Evolutionary conservation across 768 basidiomycete species (phyloP).

Genomic region (Lactarius deliciosus): DNA sequence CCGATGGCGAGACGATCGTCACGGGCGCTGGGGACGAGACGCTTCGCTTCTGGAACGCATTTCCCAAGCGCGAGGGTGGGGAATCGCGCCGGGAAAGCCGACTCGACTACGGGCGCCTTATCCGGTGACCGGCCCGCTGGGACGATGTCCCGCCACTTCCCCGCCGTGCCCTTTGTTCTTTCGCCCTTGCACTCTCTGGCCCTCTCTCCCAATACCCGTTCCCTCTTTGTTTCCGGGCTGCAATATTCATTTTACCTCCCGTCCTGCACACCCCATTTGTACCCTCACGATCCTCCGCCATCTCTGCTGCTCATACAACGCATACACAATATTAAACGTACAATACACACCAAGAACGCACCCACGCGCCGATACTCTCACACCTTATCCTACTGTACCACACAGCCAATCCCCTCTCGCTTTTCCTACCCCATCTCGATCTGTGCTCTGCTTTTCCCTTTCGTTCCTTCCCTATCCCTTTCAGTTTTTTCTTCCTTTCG

Average conservation of each 20-base stretch:
- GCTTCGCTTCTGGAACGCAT: conserved; percentile 95
- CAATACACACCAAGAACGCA: conserved; percentile 15
- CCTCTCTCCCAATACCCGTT: conserved; percentile 10
- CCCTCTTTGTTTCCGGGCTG: conserved; percentile 16
- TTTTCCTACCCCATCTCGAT: conserved; percentile 14
- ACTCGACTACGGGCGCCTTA: conserved; percentile 48
- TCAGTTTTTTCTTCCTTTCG: conserved; percentile 15
- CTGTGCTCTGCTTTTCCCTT: conserved; percentile 19
- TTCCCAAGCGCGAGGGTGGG: conserved; percentile 66
- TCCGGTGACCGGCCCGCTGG: conserved; percentile 33
- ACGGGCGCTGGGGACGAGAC: conserved; percentile 99
- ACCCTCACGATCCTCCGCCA: conserved; percentile 11
- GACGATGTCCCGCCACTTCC: neutral
- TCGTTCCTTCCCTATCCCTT: neutral
- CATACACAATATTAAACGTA: conserved; percentile 19
- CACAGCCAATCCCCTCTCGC: conserved; percentile 1
- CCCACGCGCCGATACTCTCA: conserved; percentile 16
- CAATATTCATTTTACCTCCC: conserved; percentile 12
- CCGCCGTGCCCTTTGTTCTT: neutral
- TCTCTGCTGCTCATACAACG: conserved; percentile 2
- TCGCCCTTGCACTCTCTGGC: neutral
- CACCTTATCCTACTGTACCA: conserved; percentile 21
- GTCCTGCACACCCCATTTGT: conserved; percentile 18
- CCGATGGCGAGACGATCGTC: conserved; percentile 96
- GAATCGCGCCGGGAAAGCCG: conserved; percentile 41